Percentiles rank a stretch among this genome's conserved stretches.
phyloP scores from a whole-genome alignment of 768 basidiomycete species.

The Cyclocybe aegerita region DNA sequence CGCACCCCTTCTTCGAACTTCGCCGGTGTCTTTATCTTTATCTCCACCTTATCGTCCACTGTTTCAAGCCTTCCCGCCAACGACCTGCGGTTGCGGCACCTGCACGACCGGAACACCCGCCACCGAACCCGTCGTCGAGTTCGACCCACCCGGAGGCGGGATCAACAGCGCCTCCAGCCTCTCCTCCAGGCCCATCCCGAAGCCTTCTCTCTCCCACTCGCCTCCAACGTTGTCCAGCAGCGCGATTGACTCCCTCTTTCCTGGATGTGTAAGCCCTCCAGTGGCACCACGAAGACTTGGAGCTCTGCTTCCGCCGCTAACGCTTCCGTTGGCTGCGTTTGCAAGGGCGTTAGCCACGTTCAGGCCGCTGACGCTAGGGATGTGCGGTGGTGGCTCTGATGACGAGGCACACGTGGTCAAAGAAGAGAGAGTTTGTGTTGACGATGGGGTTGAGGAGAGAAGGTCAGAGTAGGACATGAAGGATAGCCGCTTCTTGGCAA shows the following conservation, averaged over 20 bases:
- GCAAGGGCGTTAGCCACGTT: constrained; percentile 14
- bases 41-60: too few species aligned
- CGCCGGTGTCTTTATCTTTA: too few species aligned
- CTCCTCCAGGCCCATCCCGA: constrained; percentile 81
- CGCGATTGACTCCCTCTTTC: constrained; percentile 34
- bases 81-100: too few species aligned
- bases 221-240: constrained; percentile 67
- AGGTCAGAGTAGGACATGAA: constrained; percentile 91
- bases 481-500: constrained; percentile 68
- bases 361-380: constrained; percentile 58
- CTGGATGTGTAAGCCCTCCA: constrained; percentile 27
- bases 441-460: constrained; percentile 71
- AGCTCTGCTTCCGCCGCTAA: constrained; percentile 21
- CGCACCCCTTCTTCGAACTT: too few species aligned
- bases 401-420: constrained; percentile 63
- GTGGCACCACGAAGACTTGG: constrained; percentile 21
- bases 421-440: constrained; percentile 68
- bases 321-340: constrained; percentile 2
- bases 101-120: too few species aligned
- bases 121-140: too few species aligned
- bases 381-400: constrained; percentile 71
- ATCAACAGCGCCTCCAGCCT: constrained; percentile 51
- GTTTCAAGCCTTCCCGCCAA: too few species aligned
- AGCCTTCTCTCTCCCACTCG: constrained; percentile 84
- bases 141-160: too few species aligned